Percentiles rank a stretch among this genome's conserved stretches.
Conservation (phyloP, 805 yeast genomes). For the Torulaspora delbrueckii region DNA sequence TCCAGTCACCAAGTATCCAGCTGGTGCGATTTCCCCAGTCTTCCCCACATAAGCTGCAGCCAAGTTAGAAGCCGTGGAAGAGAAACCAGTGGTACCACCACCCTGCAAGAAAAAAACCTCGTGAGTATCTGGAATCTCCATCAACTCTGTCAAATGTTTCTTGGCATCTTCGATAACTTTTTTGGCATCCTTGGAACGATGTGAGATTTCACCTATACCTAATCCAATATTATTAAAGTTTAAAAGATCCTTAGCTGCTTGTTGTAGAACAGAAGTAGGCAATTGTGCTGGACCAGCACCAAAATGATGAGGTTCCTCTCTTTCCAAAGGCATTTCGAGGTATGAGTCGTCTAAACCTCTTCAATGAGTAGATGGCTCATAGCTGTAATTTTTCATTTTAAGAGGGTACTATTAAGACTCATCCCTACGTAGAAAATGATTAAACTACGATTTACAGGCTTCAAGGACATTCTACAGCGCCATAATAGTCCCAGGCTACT, state of each 20-base stretch:
- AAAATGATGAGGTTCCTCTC: constrained; percentile 75
- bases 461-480: background rate
- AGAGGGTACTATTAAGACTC: background rate
- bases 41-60: constrained; percentile 67
- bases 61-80: constrained; percentile 79
- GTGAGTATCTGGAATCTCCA: constrained; percentile 83
- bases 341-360: background rate
- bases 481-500: background rate
- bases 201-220: constrained; percentile 95
- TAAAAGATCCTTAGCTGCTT: constrained; percentile 80
- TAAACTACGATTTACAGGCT: too few species aligned
- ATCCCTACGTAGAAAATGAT: background rate
- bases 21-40: constrained; percentile 70
- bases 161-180: constrained; percentile 75
- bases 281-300: constrained; percentile 99
- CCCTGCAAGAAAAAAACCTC: constrained; percentile 96
- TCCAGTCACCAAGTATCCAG: constrained; percentile 88
- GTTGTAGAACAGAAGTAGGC: constrained; percentile 77
- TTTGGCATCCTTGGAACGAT: constrained; percentile 81
- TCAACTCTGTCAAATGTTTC: constrained; percentile 54
- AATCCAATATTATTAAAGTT: constrained; percentile 65
- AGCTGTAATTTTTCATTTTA: background rate
- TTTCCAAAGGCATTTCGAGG: constrained; percentile 39
- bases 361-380: background rate
- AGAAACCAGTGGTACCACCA: constrained; percentile 95